A percentile compares a stretch with the other conserved stretches of the same genome.
phyloP scores from a whole-genome alignment of 768 basidiomycete genomes.

The Trametes cingulata region DNA sequence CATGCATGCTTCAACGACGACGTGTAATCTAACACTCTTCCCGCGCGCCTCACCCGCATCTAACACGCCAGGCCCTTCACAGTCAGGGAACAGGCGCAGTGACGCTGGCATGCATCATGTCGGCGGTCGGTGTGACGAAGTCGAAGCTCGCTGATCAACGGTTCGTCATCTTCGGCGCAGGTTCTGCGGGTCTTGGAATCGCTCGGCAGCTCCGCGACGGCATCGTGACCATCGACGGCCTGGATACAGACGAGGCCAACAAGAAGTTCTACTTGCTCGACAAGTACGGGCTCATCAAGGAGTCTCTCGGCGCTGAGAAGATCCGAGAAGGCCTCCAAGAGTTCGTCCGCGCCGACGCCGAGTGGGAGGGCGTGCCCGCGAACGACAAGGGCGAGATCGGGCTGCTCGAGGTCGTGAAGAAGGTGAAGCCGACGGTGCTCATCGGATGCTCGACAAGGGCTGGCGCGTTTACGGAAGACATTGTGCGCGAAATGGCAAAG shows the following conservation, averaged over 20 bases:
- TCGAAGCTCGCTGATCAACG: conserved; percentile 70
- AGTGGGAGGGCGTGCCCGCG: conserved; percentile 46
- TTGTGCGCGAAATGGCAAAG: conserved; percentile 67
- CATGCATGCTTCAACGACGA: conserved; percentile 85
- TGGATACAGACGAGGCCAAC: conserved; percentile 61
- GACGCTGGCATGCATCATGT: conserved; percentile 66
- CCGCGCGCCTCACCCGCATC: background rate
- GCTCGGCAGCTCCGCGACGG: conserved; percentile 75
- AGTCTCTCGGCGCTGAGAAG: conserved; percentile 44
- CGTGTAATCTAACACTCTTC: conserved; percentile 47
- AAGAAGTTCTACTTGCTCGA: conserved; percentile 74
- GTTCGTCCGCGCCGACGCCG: conserved; percentile 58
- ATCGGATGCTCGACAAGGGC: conserved; percentile 81
- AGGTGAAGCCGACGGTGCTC: conserved; percentile 75
- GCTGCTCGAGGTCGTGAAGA: conserved; percentile 69
- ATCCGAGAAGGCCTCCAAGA: conserved; percentile 51
- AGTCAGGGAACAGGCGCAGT: conserved; percentile 81
- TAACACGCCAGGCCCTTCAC: background rate
- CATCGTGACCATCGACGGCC: conserved; percentile 53
- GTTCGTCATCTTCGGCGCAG: conserved; percentile 77
- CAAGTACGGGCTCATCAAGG: conserved; percentile 57
- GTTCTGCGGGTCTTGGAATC: conserved; percentile 82
- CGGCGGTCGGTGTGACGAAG: conserved; percentile 70
- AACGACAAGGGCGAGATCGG: conserved; percentile 44
- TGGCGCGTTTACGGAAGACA: conserved; percentile 75